These are phyloP conservation scores for Blechomonas ayalai DNA, from an alignment of 208 protist species.

Conservation along the genomic window DNA sequence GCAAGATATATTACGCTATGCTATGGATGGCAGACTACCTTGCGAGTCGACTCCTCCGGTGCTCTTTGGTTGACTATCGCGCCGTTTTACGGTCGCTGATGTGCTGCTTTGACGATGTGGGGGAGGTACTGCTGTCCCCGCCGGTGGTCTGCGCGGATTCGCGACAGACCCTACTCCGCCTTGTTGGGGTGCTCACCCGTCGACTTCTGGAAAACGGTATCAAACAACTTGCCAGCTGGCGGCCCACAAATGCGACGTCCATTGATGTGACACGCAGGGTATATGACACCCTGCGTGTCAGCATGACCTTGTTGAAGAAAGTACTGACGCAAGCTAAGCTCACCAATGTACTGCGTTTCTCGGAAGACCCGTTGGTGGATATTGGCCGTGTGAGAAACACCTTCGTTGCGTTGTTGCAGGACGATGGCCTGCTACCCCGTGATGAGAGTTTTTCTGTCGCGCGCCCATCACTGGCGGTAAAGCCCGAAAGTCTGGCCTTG, in stretches of 20 bases:
- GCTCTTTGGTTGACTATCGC: constrained; percentile 7
- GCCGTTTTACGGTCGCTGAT: constrained; percentile 21
- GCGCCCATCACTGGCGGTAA: neutral
- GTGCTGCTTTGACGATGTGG: constrained; percentile 34
- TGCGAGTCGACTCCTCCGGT: neutral
- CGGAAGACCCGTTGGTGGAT: constrained; percentile 18
- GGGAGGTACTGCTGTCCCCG: constrained; percentile 26
- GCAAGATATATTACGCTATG: constrained; percentile 38
- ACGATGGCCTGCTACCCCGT: constrained; percentile 21
- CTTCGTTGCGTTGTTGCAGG: constrained; percentile 14
- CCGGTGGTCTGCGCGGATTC: constrained; percentile 40
- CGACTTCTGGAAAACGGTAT: constrained; percentile 21
- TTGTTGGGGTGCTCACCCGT: constrained; percentile 16
- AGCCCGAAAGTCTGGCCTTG: neutral
- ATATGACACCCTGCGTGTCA: constrained; percentile 15
- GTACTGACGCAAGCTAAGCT: constrained; percentile 17
- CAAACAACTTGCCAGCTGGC: constrained; percentile 21
- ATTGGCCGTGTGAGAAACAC: constrained; percentile 5
- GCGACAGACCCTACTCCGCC: constrained; percentile 22
- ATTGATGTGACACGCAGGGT: constrained; percentile 16
- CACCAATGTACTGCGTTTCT: constrained; percentile 18
- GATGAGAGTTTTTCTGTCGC: neutral
- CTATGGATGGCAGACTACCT: constrained; percentile 18
- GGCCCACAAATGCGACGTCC: constrained; percentile 20
- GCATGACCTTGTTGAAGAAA: constrained; percentile 16